These are phyloP conservation scores for Mortierella sp. DNA, from an alignment of 371 early-diverging fungal genomes.

Conservation along the genomic window DNA sequence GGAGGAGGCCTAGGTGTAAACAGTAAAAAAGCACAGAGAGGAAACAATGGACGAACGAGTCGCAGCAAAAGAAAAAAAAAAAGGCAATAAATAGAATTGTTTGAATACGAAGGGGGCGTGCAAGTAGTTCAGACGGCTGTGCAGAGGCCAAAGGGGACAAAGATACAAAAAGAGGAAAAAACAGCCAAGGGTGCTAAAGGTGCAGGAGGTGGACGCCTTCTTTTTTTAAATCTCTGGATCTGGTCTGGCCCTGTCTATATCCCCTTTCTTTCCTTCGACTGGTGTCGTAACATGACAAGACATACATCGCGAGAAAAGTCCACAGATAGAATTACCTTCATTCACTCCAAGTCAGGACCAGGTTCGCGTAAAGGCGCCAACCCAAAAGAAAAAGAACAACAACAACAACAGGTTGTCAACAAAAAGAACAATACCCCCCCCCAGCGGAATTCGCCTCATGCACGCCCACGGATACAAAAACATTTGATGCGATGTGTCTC, in stretches of 20 bases:
- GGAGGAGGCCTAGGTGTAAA: too few species aligned
- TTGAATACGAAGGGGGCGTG: neutral
- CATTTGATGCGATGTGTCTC: neutral
- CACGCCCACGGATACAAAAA: slow-evolving; percentile 2
- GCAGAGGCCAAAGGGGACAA: neutral
- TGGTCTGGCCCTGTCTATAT: too few species aligned
- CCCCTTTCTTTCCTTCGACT: too few species aligned
- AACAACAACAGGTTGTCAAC: neutral
- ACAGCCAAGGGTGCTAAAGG: too few species aligned
- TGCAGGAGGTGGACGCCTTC: neutral
- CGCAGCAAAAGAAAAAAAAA: neutral
- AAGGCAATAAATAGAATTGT: neutral
- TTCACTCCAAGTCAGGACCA: too few species aligned
- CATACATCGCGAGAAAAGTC: too few species aligned
- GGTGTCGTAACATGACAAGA: too few species aligned
- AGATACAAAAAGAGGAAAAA: too few species aligned
- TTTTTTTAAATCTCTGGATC: neutral
- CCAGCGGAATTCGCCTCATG: neutral
- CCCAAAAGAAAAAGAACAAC: neutral
- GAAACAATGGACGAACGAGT: too few species aligned
- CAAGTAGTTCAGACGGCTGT: neutral
- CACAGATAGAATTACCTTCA: too few species aligned
- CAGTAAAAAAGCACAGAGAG: too few species aligned
- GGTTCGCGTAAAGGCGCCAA: neutral
- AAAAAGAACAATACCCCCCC: too few species aligned